These are phyloP conservation scores for Ilex paraguariensis DNA, from an alignment of 305 asterid species.

Conservation along the genomic window DNA sequence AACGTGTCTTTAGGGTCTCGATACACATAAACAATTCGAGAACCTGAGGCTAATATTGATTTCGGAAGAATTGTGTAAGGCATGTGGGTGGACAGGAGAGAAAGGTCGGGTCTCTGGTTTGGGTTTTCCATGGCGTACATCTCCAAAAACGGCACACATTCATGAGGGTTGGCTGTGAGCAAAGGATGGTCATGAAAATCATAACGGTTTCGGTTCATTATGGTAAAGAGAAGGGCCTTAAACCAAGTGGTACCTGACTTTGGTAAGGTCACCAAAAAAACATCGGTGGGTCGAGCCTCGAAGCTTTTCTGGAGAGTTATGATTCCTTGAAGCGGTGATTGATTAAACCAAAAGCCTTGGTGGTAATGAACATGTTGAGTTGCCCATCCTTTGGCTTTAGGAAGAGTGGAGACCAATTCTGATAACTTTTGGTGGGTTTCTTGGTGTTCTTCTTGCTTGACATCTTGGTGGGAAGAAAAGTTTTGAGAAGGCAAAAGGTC, in stretches of 20 bases:
- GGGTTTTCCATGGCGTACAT: neutral
- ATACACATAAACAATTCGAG: no score
- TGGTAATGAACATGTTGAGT: neutral
- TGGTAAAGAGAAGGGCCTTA: conserved; percentile 5
- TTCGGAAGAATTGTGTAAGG: no score
- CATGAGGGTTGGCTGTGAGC: conserved; percentile 1
- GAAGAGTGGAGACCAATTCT: neutral
- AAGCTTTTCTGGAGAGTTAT: conserved; percentile 2
- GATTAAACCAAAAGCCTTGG: conserved; percentile 20
- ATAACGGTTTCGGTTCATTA: neutral
- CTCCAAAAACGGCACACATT: neutral
- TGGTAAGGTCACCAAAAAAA: neutral
- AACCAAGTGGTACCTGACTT: conserved; percentile 10
- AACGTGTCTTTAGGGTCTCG: no score
- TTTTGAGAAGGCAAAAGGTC: no score
- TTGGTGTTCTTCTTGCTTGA: no score
- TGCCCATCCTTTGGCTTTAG: conserved; percentile 12
- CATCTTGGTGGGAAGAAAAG: no score
- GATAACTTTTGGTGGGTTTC: no score
- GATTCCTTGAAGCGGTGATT: conserved; percentile 15
- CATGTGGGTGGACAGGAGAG: no score
- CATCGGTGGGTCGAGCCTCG: neutral
- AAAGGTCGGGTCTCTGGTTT: neutral
- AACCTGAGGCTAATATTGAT: no score
- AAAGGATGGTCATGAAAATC: neutral